Evolutionary conservation across 129 eudicot species (phyloP).

Genomic region (carrot (Daucus carota)): DNA sequence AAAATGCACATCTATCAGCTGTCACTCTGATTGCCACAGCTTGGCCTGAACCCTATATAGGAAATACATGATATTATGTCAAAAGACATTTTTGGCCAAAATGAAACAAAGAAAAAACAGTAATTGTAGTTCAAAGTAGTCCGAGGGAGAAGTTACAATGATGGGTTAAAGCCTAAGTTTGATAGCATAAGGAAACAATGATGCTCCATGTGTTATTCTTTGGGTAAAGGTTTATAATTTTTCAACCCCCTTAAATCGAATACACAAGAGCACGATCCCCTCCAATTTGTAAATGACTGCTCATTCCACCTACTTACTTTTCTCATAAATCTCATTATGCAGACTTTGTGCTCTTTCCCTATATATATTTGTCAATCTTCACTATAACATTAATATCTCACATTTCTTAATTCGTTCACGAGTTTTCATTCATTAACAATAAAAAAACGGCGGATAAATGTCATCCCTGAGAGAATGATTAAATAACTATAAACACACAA

Average conservation of each 20-base stretch:
- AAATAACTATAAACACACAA: not conserved
- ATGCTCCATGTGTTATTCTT: not conserved
- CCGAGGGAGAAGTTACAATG: not conserved
- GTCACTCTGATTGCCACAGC: constrained; percentile 91
- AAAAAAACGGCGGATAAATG: not conserved
- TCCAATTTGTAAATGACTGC: not conserved
- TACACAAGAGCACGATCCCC: not conserved
- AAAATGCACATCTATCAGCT: constrained; percentile 85
- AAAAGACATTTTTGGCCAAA: not conserved
- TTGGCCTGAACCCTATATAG: constrained; percentile 75
- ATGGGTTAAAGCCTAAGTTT: not conserved
- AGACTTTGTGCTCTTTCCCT: not conserved
- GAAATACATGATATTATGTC: not conserved
- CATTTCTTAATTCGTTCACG: not conserved
- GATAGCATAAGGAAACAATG: not conserved
- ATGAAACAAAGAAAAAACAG: not conserved
- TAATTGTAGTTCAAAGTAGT: not conserved
- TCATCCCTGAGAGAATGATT: not conserved
- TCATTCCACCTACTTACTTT: not conserved
- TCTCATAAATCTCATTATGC: not conserved
- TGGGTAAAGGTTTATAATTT: not conserved
- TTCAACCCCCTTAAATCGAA: not conserved
- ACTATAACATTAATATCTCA: not conserved
- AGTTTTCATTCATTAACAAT: not conserved
- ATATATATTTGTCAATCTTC: not conserved